Evolutionary conservation across 352 stramenopile genomes (phyloP).

Genomic region (Pythium monospermum): DNA sequence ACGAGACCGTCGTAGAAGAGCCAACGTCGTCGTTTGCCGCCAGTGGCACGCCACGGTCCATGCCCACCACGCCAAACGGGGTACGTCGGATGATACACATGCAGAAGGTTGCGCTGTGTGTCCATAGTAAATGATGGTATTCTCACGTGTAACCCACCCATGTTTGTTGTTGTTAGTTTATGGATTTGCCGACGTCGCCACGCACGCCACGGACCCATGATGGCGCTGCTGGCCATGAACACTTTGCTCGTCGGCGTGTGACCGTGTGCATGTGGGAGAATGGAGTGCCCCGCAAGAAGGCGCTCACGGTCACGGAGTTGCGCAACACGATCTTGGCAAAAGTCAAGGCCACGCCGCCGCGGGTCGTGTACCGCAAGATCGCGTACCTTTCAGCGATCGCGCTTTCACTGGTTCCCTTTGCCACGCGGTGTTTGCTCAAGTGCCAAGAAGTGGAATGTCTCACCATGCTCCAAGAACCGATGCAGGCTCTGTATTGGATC

Average conservation of each 20-base stretch:
- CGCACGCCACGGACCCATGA: constrained; percentile 9
- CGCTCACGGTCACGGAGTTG: constrained; percentile 79
- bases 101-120: too few species aligned
- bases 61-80: constrained; percentile 11
- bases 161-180: constrained; percentile 16
- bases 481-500: constrained; percentile 36
- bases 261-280: constrained; percentile 79
- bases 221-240: constrained; percentile 7
- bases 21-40: constrained; percentile 6
- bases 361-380: constrained; percentile 68
- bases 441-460: constrained; percentile 62
- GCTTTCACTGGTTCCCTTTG: constrained; percentile 56
- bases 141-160: background rate
- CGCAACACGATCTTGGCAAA: constrained; percentile 76
- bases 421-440: constrained; percentile 44
- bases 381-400: constrained; percentile 47
- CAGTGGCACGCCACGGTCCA: constrained; percentile 11
- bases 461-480: constrained; percentile 37
- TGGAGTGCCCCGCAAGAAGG: constrained; percentile 53
- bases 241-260: constrained; percentile 58
- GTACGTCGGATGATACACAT: too few species aligned
- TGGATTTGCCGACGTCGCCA: constrained; percentile 13
- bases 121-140: background rate
- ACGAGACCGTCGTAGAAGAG: constrained; percentile 40
- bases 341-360: constrained; percentile 69